phyloP scores from a whole-genome alignment of 768 basidiomycete genomes.

The Leccinum rimulosum region DNA sequence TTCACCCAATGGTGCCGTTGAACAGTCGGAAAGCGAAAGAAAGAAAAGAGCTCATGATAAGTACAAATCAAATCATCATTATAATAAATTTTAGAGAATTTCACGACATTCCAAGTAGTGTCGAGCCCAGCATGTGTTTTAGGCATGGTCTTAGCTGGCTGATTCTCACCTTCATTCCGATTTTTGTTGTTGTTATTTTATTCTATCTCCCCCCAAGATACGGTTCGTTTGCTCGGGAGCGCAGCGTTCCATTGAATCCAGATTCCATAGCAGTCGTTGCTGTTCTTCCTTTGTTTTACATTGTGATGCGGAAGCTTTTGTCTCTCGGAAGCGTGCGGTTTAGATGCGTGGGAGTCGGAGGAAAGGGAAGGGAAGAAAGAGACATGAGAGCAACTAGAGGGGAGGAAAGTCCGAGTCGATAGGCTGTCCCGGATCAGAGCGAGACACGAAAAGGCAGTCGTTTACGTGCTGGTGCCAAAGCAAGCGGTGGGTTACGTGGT shows the following conservation, averaged over 20 bases:
- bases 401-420: not conserved
- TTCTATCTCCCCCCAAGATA: not conserved
- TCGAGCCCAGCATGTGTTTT: slow-evolving; percentile 24
- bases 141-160: slow-evolving; percentile 23
- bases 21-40: not conserved
- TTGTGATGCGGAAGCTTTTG: not conserved
- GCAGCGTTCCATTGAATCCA: not conserved
- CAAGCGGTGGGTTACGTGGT: slow-evolving; percentile 8
- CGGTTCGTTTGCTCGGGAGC: not conserved
- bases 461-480: not conserved
- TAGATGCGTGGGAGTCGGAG: slow-evolving; percentile 19
- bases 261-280: not conserved
- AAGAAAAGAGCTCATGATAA: not conserved
- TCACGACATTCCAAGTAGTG: slow-evolving; percentile 4
- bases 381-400: not conserved
- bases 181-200: not conserved
- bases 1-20: slow-evolving; percentile 19
- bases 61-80: not conserved
- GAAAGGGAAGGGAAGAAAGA: not conserved
- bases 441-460: slow-evolving; percentile 3
- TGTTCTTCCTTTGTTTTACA: not conserved
- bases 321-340: slow-evolving; percentile 24
- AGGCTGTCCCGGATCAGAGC: slow-evolving; percentile 17
- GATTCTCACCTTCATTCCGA: slow-evolving; percentile 20
- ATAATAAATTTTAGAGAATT: not conserved